Conservation (phyloP, 179 eudicot genomes). For the Beta corolliflora region DNA sequence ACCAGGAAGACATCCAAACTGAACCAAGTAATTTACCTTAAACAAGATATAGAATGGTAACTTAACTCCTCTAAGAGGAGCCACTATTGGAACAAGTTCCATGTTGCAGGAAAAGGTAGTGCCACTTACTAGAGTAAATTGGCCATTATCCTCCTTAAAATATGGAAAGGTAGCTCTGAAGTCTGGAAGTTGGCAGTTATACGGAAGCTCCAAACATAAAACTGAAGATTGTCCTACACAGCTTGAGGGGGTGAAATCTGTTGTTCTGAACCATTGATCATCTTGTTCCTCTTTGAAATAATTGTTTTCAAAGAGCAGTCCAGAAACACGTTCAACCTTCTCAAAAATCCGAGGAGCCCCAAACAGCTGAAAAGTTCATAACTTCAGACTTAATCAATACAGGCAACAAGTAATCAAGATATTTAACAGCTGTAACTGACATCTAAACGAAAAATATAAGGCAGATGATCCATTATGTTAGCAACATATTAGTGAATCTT, state of each 20-base stretch:
- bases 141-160: constrained; percentile 46
- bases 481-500: neutral
- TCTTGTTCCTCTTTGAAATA: constrained; percentile 51
- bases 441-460: neutral
- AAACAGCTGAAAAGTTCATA: constrained; percentile 45
- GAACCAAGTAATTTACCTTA: constrained; percentile 70
- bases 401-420: constrained; percentile 9
- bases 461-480: neutral
- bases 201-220: too few relatives aligned
- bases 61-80: constrained; percentile 47
- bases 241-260: constrained; percentile 62
- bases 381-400: neutral
- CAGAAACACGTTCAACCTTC: constrained; percentile 32
- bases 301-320: constrained; percentile 25
- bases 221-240: constrained; percentile 74
- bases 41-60: constrained; percentile 71
- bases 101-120: constrained; percentile 44
- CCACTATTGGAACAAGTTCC: constrained; percentile 68
- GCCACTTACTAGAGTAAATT: constrained; percentile 44
- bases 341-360: constrained; percentile 67
- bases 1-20: constrained; percentile 77
- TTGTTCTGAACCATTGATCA: constrained; percentile 74
- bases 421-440: neutral
- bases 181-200: constrained; percentile 41
- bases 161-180: constrained; percentile 55